Conservation (phyloP, 495 filamentous ascomycete genomes). For the Parathielavia hyrcaniae region DNA sequence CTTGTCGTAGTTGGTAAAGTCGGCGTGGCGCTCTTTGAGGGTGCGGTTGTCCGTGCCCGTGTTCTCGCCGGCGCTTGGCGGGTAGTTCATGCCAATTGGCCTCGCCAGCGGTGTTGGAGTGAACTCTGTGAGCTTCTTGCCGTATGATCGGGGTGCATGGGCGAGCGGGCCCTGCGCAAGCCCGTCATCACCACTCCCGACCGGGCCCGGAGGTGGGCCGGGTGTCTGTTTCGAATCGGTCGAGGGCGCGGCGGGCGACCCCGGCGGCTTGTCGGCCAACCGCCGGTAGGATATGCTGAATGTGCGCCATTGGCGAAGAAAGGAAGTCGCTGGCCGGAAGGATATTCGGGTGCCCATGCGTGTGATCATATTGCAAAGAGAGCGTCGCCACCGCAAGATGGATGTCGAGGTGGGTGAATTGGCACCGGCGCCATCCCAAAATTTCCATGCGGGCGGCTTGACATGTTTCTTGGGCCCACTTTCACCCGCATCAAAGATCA, state of each 20-base stretch:
- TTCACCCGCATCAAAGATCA: constrained; percentile 1
- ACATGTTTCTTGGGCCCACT: constrained; percentile 8
- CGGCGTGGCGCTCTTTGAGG: constrained; percentile 62
- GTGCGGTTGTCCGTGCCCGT: constrained; percentile 65
- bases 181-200: constrained; percentile 2
- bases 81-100: constrained; percentile 71
- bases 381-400: not conserved
- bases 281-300: constrained; percentile 42
- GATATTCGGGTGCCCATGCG: constrained; percentile 15
- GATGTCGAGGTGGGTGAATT: constrained; percentile 6
- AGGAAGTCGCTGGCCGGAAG: constrained; percentile 28
- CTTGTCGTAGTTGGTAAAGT: constrained; percentile 78
- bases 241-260: constrained; percentile 4
- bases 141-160: constrained; percentile 48
- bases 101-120: constrained; percentile 63
- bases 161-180: constrained; percentile 33
- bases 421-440: constrained; percentile 11
- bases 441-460: constrained; percentile 25
- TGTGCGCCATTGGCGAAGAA: constrained; percentile 44
- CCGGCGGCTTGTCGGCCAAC: constrained; percentile 30
- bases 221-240: constrained; percentile 7
- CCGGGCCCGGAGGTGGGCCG: constrained; percentile 1
- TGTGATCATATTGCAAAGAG: constrained; percentile 25
- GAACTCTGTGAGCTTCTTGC: constrained; percentile 53
- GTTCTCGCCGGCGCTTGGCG: constrained; percentile 72